Conservation (phyloP, 805 yeast species). For the Wickerhamiella hasegawae region DNA sequence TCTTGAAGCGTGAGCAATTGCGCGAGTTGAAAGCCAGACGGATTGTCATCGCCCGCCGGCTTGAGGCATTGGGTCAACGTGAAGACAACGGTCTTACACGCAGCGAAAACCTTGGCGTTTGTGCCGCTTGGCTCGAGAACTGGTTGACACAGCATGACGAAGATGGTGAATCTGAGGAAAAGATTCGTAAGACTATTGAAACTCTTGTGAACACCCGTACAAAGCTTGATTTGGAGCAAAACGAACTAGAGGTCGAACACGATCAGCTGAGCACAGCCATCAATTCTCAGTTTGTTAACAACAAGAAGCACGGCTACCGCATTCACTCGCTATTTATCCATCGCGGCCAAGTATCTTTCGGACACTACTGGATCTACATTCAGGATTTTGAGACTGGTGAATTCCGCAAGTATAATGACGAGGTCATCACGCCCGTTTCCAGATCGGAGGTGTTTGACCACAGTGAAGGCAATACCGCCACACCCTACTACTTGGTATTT, state of each 20-base stretch:
- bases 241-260: constrained; percentile 26
- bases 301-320: constrained; percentile 55
- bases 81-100: constrained; percentile 29
- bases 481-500: constrained; percentile 85
- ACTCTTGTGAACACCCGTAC: constrained; percentile 31
- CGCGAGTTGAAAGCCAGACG: constrained; percentile 35
- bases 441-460: constrained; percentile 27
- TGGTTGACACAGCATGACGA: constrained; percentile 1
- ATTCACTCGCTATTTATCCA: constrained; percentile 89
- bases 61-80: constrained; percentile 6
- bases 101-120: constrained; percentile 35
- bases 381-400: constrained; percentile 50
- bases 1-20: constrained; percentile 39
- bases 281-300: constrained; percentile 42
- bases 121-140: constrained; percentile 3
- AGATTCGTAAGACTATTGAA: constrained; percentile 21
- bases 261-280: constrained; percentile 33
- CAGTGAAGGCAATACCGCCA: constrained; percentile 53
- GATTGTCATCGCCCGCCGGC: constrained; percentile 6
- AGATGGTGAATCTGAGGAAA: constrained; percentile 14
- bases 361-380: constrained; percentile 95
- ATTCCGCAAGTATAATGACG: constrained; percentile 89
- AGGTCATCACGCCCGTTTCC: constrained; percentile 74
- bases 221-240: constrained; percentile 30
- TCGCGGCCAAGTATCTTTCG: constrained; percentile 89